Conservation (phyloP, 768 basidiomycete species). For the Piloderma croceum region DNA sequence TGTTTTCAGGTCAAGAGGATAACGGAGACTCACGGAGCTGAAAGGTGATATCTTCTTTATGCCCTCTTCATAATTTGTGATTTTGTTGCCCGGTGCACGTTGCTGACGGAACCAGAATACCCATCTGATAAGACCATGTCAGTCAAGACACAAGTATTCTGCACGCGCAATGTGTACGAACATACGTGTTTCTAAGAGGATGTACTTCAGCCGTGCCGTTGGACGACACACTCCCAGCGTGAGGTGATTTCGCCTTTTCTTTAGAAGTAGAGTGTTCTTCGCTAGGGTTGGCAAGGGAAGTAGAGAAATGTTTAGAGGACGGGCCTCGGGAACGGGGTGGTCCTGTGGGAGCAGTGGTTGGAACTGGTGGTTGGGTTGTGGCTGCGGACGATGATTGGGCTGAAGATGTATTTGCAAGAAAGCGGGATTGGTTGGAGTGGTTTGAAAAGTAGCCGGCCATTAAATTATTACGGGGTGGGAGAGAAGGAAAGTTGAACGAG, state of each 20-base stretch:
- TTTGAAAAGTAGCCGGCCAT: constrained; percentile 83
- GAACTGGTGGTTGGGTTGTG: constrained; percentile 9
- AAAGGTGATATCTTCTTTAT: constrained; percentile 91
- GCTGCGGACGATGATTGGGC: neutral
- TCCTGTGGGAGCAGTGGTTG: constrained; percentile 20
- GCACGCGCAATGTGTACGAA: constrained; percentile 40
- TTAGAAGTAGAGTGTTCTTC: constrained; percentile 40
- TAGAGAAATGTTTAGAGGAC: constrained; percentile 73
- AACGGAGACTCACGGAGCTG: constrained; percentile 57
- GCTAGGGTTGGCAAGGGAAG: constrained; percentile 40
- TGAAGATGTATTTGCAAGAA: constrained; percentile 46
- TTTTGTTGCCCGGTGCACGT: constrained; percentile 83
- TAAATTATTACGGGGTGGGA: constrained; percentile 1
- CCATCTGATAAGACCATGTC: constrained; percentile 48
- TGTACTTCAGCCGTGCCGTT: constrained; percentile 47
- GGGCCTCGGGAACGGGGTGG: constrained; percentile 42
- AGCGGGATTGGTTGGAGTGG: constrained; percentile 70
- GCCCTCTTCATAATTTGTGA: constrained; percentile 88
- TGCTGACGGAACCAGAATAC: constrained; percentile 91
- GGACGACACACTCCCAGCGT: constrained; percentile 29
- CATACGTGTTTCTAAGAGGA: constrained; percentile 85
- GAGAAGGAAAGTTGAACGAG: constrained; percentile 1
- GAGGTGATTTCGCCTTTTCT: constrained; percentile 36
- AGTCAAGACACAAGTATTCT: constrained; percentile 16
- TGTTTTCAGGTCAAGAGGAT: neutral